These are phyloP conservation scores for Suillus placidus DNA, from an alignment of 768 basidiomycete genomes.

Conservation along the genomic window DNA sequence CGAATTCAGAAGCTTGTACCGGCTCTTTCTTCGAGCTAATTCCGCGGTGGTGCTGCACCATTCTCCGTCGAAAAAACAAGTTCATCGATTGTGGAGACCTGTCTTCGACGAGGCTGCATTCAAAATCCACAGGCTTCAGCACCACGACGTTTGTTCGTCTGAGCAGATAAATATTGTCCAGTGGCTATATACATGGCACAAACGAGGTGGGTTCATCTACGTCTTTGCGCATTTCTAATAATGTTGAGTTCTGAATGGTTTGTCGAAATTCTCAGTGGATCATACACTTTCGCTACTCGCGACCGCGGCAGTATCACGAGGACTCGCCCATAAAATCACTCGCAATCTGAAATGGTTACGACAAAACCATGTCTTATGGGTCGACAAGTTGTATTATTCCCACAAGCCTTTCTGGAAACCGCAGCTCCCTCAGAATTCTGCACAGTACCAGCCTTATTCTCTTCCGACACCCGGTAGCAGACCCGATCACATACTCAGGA, in stretches of 20 bases:
- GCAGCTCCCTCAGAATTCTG: slow-evolving; percentile 26
- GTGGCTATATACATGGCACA: slow-evolving; percentile 59
- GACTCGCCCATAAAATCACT: slow-evolving; percentile 60
- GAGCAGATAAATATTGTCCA: slow-evolving; percentile 36
- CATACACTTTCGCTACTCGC: slow-evolving; percentile 63
- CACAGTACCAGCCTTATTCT: slow-evolving; percentile 24
- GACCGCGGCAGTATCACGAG: slow-evolving; percentile 63
- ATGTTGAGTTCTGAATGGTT: slow-evolving; percentile 10
- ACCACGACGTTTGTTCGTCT: slow-evolving; percentile 22
- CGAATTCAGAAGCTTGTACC: slow-evolving; percentile 58
- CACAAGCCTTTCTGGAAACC: slow-evolving; percentile 42
- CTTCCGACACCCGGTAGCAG: slow-evolving; percentile 16
- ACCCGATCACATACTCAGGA: slow-evolving; percentile 20
- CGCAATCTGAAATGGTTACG: slow-evolving; percentile 49
- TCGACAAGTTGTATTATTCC: slow-evolving; percentile 23
- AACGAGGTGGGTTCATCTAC: slow-evolving; percentile 46
- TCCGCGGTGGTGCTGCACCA: slow-evolving; percentile 64
- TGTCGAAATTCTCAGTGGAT: slow-evolving; percentile 51
- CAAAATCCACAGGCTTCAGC: slow-evolving; percentile 45
- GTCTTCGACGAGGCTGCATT: slow-evolving; percentile 53
- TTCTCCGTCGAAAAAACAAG: slow-evolving; percentile 40
- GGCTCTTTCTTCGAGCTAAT: slow-evolving; percentile 57
- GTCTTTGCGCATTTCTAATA: slow-evolving; percentile 11
- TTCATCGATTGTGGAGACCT: slow-evolving; percentile 56
- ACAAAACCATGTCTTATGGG: slow-evolving; percentile 29